These are phyloP conservation scores for Globisporangium recalcitrans DNA, from an alignment of 352 stramenopile species.

Conservation along the genomic window DNA sequence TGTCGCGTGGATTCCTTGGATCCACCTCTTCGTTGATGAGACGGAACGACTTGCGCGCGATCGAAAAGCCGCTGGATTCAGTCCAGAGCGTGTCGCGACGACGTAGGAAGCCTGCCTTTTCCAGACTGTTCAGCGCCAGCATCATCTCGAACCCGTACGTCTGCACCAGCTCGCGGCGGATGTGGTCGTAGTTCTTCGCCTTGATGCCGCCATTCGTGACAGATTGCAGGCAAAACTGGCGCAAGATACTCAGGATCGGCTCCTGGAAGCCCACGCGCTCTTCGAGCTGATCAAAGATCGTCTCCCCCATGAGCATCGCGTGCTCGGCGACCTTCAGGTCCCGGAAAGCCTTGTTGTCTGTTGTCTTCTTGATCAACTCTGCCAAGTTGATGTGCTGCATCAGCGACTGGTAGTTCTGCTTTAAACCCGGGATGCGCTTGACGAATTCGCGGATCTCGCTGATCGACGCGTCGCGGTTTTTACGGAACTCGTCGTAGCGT, in stretches of 20 bases:
- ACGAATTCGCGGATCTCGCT: constrained; percentile 98
- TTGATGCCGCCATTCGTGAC: constrained; percentile 91
- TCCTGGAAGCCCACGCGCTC: constrained; percentile 93
- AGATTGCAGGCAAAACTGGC: constrained; percentile 93
- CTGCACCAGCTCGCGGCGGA: constrained; percentile 93
- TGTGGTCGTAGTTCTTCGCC: constrained; percentile 91
- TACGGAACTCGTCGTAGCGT: constrained; percentile 93
- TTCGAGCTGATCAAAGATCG: constrained; percentile 93
- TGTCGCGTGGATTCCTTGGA: constrained; percentile 91
- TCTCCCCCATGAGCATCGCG: constrained; percentile 94
- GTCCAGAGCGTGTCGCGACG: constrained; percentile 86
- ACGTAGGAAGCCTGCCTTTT: constrained; percentile 89
- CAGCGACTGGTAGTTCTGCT: constrained; percentile 92
- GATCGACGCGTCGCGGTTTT: constrained; percentile 94
- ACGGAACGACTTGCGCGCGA: constrained; percentile 86
- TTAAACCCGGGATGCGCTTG: constrained; percentile 94
- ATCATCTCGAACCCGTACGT: constrained; percentile 97
- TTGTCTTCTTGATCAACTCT: constrained; percentile 93
- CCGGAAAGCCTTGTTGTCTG: constrained; percentile 90
- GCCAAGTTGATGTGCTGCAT: constrained; percentile 97
- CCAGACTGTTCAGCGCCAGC: constrained; percentile 90
- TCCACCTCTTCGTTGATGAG: constrained; percentile 96
- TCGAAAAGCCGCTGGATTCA: constrained; percentile 77
- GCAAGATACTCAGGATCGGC: constrained; percentile 86
- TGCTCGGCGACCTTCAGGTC: constrained; percentile 94